Conservation (phyloP, 768 basidiomycete species). For the Leucocoprinus birnbaumii region DNA sequence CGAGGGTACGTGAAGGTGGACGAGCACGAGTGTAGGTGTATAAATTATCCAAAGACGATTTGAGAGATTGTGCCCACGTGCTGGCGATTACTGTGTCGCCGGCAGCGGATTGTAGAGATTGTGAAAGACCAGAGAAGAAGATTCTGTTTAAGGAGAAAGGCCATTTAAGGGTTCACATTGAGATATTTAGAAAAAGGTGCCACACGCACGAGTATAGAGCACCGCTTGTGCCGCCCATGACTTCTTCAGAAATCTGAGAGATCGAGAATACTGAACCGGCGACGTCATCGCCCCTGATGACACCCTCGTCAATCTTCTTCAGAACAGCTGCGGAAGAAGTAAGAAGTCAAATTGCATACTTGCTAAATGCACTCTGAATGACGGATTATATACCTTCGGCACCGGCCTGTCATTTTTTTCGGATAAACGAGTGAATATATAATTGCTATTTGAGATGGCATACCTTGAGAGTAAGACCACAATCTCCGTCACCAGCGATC, state of each 20-base stretch:
- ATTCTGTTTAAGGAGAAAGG: conserved; percentile 53
- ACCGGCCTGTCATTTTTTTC: conserved; percentile 46
- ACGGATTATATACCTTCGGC: conserved; percentile 49
- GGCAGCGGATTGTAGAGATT: conserved; percentile 52
- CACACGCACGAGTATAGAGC: conserved; percentile 84
- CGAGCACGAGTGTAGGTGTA: conserved; percentile 88
- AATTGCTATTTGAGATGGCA: neutral
- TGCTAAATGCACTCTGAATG: neutral
- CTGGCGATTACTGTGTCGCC: conserved; percentile 37
- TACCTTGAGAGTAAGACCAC: conserved; percentile 53
- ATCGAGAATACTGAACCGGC: conserved; percentile 63
- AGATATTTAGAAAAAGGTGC: neutral
- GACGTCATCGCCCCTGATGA: conserved; percentile 61
- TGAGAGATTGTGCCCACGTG: conserved; percentile 61
- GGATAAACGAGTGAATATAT: neutral
- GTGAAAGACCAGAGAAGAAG: conserved; percentile 86
- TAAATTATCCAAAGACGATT: conserved; percentile 54
- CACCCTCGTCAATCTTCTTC: conserved; percentile 49
- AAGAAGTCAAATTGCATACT: neutral
- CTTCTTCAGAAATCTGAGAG: conserved; percentile 73
- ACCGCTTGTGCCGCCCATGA: conserved; percentile 91
- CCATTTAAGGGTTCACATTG: neutral
- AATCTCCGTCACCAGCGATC: conserved; percentile 87
- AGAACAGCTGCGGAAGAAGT: conserved; percentile 48
- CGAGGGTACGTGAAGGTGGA: conserved; percentile 84